Percentiles rank a stretch among this genome's conserved stretches.
phyloP scores from a whole-genome alignment of 768 basidiomycete genomes.

The Pleurotus tuber-regium region DNA sequence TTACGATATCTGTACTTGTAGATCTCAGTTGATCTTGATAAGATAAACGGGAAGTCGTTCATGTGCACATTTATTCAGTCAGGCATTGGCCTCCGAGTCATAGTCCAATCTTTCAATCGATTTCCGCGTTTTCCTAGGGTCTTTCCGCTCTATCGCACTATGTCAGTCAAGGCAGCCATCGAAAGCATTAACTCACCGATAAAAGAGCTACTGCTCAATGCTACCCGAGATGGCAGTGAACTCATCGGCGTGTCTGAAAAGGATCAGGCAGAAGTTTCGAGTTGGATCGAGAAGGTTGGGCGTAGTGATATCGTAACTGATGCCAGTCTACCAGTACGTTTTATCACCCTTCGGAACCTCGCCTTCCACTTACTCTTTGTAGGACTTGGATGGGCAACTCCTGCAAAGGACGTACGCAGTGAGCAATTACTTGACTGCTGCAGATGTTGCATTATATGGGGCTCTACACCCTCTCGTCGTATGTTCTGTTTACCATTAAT shows the following conservation, averaged over 20 bases:
- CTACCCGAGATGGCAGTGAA: conserved; percentile 40
- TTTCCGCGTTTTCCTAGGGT: background rate
- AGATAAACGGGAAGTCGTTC: conserved; percentile 5
- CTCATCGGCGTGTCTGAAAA: conserved; percentile 50
- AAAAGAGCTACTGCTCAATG: conserved; percentile 55
- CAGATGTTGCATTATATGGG: conserved; percentile 89
- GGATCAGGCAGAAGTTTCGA: conserved; percentile 51
- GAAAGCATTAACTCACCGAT: conserved; percentile 44
- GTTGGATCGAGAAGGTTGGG: conserved; percentile 69
- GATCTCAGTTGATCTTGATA: conserved; percentile 9
- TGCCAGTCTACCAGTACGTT: conserved; percentile 49
- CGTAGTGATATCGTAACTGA: conserved; percentile 45
- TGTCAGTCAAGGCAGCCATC: conserved; percentile 54
- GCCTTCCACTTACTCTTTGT: background rate
- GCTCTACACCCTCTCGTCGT: conserved; percentile 84
- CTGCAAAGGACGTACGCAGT: conserved; percentile 82
- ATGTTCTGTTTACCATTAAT: conserved; percentile 26
- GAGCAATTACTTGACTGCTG: conserved; percentile 80
- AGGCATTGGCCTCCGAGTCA: background rate
- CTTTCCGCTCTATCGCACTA: conserved; percentile 22
- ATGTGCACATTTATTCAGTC: conserved; percentile 2
- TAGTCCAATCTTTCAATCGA: conserved; percentile 6
- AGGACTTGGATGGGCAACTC: conserved; percentile 75
- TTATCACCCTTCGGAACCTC: background rate
- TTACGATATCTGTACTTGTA: no score